phyloP scores from a whole-genome alignment of 1,284 basidiomycete species.

The Apiotrichum laibachii region DNA sequence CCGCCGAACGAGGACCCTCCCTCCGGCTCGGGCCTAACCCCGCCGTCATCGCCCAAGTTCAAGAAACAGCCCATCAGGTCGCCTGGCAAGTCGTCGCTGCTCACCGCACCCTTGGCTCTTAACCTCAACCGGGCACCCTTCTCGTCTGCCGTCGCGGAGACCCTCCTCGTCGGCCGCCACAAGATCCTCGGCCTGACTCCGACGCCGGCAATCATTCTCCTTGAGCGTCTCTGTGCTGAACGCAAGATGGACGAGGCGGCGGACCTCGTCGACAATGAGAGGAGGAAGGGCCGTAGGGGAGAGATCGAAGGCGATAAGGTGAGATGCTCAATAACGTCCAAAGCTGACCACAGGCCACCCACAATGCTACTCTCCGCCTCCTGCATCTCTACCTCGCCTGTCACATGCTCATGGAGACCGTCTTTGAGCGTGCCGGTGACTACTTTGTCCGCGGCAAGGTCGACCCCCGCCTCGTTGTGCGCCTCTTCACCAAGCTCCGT shows the following conservation, averaged over 20 bases:
- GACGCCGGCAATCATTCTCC: slow-evolving; percentile 39
- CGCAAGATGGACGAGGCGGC: slow-evolving; percentile 49
- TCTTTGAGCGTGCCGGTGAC: slow-evolving; percentile 51
- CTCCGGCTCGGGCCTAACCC: slow-evolving; percentile 44
- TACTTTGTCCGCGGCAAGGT: slow-evolving; percentile 46
- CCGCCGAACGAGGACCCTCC: slow-evolving; percentile 32
- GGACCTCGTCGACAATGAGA: slow-evolving; percentile 45
- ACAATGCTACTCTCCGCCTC: slow-evolving; percentile 46
- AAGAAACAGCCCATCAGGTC: slow-evolving; percentile 26
- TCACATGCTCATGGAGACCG: slow-evolving; percentile 43
- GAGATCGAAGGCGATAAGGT: slow-evolving; percentile 47
- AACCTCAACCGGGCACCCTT: slow-evolving; percentile 20
- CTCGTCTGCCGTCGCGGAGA: slow-evolving; percentile 45
- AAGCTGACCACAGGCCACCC: slow-evolving; percentile 31
- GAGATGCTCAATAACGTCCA: slow-evolving; percentile 4
- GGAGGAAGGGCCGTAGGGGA: slow-evolving; percentile 41
- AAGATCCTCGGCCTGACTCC: slow-evolving; percentile 48
- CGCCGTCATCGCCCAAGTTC: slow-evolving; percentile 38
- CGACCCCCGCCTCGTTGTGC: slow-evolving; percentile 49
- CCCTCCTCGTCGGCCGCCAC: slow-evolving; percentile 48
- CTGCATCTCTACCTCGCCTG: slow-evolving; percentile 51
- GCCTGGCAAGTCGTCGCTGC: slow-evolving; percentile 24
- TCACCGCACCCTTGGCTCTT: neutral
- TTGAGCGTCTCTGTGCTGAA: slow-evolving; percentile 46
- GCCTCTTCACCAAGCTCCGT: slow-evolving; percentile 48